phyloP scores from a whole-genome alignment of 768 basidiomycete genomes.

The Suillus subalutaceus region DNA sequence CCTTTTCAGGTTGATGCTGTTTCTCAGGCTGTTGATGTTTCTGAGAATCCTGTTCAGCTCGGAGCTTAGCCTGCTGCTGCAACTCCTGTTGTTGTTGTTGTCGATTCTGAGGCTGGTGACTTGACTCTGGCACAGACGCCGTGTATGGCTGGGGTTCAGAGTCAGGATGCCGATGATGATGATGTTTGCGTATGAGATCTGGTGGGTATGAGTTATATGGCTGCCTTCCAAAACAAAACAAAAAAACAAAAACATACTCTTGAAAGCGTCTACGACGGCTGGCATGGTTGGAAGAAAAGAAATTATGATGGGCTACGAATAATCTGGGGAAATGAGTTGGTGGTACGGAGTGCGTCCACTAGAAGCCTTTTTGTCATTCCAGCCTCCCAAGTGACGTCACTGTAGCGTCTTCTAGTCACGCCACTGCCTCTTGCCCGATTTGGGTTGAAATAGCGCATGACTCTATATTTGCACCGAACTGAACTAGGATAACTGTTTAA shows the following conservation, averaged over 20 bases:
- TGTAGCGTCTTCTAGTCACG: constrained; percentile 11
- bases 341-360: constrained; percentile 11
- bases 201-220: constrained; percentile 19
- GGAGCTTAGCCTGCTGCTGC: constrained; percentile 39
- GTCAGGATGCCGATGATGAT: constrained; percentile 55
- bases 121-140: constrained; percentile 19
- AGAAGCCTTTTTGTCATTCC: constrained; percentile 34
- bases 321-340: constrained; percentile 5
- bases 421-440: constrained; percentile 16
- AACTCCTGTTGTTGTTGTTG: constrained; percentile 34
- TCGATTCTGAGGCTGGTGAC: constrained; percentile 33
- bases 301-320: neutral
- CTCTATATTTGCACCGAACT: constrained; percentile 1
- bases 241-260: constrained; percentile 55
- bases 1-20: constrained; percentile 19
- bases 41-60: constrained; percentile 28
- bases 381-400: constrained; percentile 37
- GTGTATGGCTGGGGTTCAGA: constrained; percentile 30
- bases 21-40: constrained; percentile 26
- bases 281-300: constrained; percentile 50
- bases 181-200: constrained; percentile 82
- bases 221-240: constrained; percentile 11
- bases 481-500: neutral
- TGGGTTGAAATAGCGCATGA: neutral
- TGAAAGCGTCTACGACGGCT: constrained; percentile 83